These are phyloP conservation scores for Lepidium sativum DNA, from an alignment of 345 rosid genomes.

Conservation along the genomic window DNA sequence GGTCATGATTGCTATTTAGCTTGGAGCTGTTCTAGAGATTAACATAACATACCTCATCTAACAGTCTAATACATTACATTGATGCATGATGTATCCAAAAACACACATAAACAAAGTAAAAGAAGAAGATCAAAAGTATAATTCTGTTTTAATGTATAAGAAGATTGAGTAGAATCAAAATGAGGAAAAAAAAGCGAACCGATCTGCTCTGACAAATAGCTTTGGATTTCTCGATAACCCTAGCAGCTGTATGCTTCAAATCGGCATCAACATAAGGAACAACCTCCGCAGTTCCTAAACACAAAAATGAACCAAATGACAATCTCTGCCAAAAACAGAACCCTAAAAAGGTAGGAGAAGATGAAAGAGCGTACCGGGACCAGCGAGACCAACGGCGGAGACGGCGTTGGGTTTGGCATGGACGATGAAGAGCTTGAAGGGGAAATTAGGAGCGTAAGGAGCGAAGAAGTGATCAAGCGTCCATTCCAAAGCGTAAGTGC, in stretches of 20 bases:
- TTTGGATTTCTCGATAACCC: constrained; percentile 61
- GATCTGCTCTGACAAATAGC: constrained; percentile 43
- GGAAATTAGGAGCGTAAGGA: constrained; percentile 41
- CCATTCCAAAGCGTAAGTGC: constrained; percentile 82
- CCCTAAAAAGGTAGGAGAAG: neutral
- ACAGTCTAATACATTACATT: neutral
- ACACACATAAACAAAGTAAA: neutral
- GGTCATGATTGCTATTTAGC: neutral
- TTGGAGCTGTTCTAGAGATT: neutral
- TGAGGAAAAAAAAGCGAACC: constrained; percentile 27
- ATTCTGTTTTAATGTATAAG: no score
- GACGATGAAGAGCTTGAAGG: constrained; percentile 70
- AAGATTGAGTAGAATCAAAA: neutral
- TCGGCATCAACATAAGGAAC: constrained; percentile 60
- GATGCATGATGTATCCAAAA: neutral
- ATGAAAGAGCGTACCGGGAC: constrained; percentile 48
- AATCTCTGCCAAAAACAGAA: neutral
- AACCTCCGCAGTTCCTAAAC: constrained; percentile 64
- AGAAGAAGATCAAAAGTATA: neutral
- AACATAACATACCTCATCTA: neutral
- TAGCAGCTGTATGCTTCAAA: constrained; percentile 62
- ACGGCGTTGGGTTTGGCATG: constrained; percentile 67
- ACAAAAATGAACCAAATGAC: neutral
- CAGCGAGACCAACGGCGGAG: constrained; percentile 57
- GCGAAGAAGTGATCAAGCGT: constrained; percentile 69